Evolutionary conservation across 129 eudicot species (phyloP).

Genomic region (Smallanthus sonchifolius): DNA sequence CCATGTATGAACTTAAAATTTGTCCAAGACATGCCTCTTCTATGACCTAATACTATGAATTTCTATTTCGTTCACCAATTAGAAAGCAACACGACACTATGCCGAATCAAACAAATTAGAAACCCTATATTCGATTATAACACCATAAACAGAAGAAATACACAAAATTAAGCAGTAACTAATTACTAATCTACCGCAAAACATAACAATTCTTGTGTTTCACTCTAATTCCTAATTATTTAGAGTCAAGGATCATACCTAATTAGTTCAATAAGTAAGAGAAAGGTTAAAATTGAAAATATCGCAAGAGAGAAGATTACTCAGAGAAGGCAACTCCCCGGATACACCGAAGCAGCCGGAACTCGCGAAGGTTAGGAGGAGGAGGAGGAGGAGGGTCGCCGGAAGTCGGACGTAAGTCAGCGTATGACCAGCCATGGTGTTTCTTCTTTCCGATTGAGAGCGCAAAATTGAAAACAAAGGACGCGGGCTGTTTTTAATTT

Average conservation of each 20-base stretch:
- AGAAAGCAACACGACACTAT: not conserved
- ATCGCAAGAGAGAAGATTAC: constrained; percentile 13
- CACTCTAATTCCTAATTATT: not conserved
- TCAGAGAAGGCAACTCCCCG: constrained; percentile 25
- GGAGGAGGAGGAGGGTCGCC: constrained; percentile 14
- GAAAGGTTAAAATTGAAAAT: not conserved
- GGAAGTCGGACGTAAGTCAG: constrained; percentile 17
- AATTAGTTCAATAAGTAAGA: not conserved
- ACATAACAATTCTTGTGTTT: not conserved
- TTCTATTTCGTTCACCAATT: not conserved
- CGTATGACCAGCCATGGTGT: constrained; percentile 2
- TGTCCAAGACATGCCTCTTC: not conserved
- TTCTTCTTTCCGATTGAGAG: not conserved
- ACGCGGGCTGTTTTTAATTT: constrained; percentile 13
- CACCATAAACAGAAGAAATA: not conserved
- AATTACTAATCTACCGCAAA: not conserved
- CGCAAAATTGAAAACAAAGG: constrained; percentile 3
- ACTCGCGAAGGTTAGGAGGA: constrained; percentile 9
- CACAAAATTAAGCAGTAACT: not conserved
- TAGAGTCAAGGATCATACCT: not conserved
- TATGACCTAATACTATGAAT: not conserved
- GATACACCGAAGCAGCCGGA: constrained; percentile 3
- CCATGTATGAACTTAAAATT: no score
- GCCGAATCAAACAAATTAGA: not conserved
- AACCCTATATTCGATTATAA: not conserved